Evolutionary conservation across 495 filamentous ascomycete species (phyloP), one percentile per base, ranked within the genome.

Genomic region (Aspergillus haitiensis): DNA sequence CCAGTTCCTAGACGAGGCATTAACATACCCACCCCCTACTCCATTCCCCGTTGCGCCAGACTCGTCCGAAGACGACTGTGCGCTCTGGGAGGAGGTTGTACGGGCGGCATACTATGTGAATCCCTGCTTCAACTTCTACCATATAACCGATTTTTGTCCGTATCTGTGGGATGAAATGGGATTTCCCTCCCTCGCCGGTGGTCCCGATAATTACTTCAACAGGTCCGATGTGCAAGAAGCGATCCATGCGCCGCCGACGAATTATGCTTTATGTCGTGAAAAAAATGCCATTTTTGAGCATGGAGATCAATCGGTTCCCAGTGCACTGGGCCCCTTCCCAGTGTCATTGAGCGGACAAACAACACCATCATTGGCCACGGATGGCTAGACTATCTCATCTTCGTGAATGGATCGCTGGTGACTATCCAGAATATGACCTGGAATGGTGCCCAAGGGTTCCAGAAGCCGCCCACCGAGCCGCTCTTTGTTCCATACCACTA

Each of bases 351-450:
- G 60, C 73, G 78, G 27, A 86, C 85, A 1, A 80, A 90, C 31
- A 82, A 85, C 48, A 87, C 88, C 7, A 77, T 93, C 37, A 84
- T 93, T 64, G 82, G 70, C 7, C 87, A 92, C 64, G 88, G 87
- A 0, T 70, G 81, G 50, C 65, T 75, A 18, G 85, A 86, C 55
- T 82, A 73, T 61, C 61, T 85, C 39, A 73, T 91, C 5, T 75
- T 90, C 27, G 60, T 77, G 48, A 88, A 91, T 62, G 88, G 89
- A 10, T 85, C 86, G 0, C 76, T 94, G 0, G 73, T 88, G 12
- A 84, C 82, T 16, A 88, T 93, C 40, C 89, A 94, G 64, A 93
- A 92, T 69, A 91, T 93, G 89, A 93, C 89, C 0, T 93, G 88
- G 87, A 82, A 84, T 56, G 90, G 90, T 6, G 67, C 68, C 11